Evolutionary conservation across 78 protist species (phyloP), one percentile per base, ranked within the genome.

Genomic region (Pelomyxa schiedti): DNA sequence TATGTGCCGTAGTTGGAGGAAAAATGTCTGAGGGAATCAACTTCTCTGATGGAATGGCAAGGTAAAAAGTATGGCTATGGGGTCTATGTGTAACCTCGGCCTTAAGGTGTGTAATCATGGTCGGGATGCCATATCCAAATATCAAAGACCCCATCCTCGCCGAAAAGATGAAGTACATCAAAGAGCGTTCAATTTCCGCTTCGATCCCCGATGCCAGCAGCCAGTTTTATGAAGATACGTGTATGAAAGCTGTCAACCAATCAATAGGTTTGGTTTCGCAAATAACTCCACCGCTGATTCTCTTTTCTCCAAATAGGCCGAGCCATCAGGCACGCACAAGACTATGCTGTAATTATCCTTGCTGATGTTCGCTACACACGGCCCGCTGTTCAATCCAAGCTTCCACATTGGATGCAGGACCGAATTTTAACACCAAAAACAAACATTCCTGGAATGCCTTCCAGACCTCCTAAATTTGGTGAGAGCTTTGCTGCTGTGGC

Each of bases 11-110:
- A 4, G 87, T 90, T 6, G 92, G 92, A 47, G 96, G 95, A 16
- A 92, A 92, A 41, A 9, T 92, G 85, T 70, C 83, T 40, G 96
- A 92, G 74, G 96, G 96, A 26, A 92, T 92, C 72, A 92, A 92
- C 74, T 92, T 92, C 66, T 0, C 68, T 5, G 95, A 92, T 41
- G 79, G 69, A n/a, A 36, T 84, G 24, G 66, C 87, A 41, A 0
- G 66, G 83, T 79, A 58, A 43, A 47, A 8, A 42, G 6, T 73
- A 43, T 24, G 36, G 75, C 43, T 24, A 22, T 29, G 42, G 66
- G 37, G 4, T 1, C 1, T 82, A 1, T 16, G 77, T n/a, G n/a
- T n/a, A n/a, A n/a, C n/a, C n/a, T n/a, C n/a, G n/a, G n/a, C n/a
- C n/a, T 35, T 1, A 78, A 68, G 86, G 5, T 71, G 69, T 36